Conservation (phyloP, 73 alveolate species). For the Paraurostyla sp. region DNA sequence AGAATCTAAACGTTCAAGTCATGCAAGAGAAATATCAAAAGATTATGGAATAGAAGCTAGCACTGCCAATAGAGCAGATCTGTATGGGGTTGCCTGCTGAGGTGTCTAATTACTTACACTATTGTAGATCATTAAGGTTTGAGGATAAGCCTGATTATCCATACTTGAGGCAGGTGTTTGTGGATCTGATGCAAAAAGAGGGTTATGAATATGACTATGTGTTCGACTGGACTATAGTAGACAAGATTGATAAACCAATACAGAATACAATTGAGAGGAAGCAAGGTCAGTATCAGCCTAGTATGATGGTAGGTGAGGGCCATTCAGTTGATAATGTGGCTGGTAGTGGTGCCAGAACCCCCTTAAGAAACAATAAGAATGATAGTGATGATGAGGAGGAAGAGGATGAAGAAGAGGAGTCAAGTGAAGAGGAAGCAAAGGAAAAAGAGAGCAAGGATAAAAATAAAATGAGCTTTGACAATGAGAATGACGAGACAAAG, state of each 20-base stretch:
- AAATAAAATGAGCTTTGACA: slow-evolving; percentile 45
- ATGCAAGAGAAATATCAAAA: slow-evolving; percentile 87
- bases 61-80: slow-evolving; percentile 84
- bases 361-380: slow-evolving; percentile 9
- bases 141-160: slow-evolving; percentile 92
- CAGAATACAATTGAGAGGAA: neutral
- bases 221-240: slow-evolving; percentile 71
- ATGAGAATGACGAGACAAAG: slow-evolving; percentile 56
- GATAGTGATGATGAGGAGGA: slow-evolving; percentile 49
- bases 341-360: neutral
- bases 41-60: slow-evolving; percentile 87
- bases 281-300: neutral
- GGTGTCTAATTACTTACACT: slow-evolving; percentile 79
- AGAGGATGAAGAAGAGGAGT: slow-evolving; percentile 22
- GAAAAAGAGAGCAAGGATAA: slow-evolving; percentile 15
- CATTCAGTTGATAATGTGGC: neutral
- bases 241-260: slow-evolving; percentile 42
- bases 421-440: slow-evolving; percentile 3
- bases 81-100: slow-evolving; percentile 90
- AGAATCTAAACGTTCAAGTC: slow-evolving; percentile 67
- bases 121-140: slow-evolving; percentile 83
- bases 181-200: slow-evolving; percentile 67
- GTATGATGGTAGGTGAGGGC: slow-evolving; percentile 30
- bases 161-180: slow-evolving; percentile 78
- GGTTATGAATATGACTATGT: slow-evolving; percentile 74